Evolutionary conservation across 2,329 filamentous ascomycete genomes (phyloP), one percentile per base, ranked within the genome.

Genomic region (Mycosphaerella sp.): DNA sequence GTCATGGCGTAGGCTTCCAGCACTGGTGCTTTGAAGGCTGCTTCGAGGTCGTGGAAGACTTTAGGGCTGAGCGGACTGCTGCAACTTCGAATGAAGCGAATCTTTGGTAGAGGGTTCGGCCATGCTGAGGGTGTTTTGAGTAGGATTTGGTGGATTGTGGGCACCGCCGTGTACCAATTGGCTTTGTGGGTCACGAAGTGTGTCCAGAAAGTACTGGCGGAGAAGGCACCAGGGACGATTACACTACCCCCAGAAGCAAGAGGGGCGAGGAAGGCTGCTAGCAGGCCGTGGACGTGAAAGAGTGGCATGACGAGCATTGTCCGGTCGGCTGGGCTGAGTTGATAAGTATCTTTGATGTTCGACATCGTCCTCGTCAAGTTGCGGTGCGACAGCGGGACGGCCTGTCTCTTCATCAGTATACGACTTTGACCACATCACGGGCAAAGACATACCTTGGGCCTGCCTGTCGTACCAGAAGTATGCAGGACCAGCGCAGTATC

Each of bases 1-100:
- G 89, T 94, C 89, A 95, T 95, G 59, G 89, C 89, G 64, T 94
- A 94, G 8, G 89, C 89, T 72, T 94, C 89, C 14, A 95, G 77
- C 0, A 95, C 89, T 0, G 89, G 88, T 0, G 89, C 87, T 44
- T 81, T 76, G 67, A 89, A 87, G 0, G 81, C 78, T 61, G 81
- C 77, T 65, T 94, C 88, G 4, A 95, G 79, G 62, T 88, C 84
- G 56, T 87, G 78, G 72, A 93, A 90, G 44, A 82, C 82, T 56
- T 88, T 89, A 0, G 89, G 89, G 2, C 86, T 87, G 12, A 95
- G 76, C 0, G 88, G 87, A 16, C 86, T 89, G 9, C 87, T 91
- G 73, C 89, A 94, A 12, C 87, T 93, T 59, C 89, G 81, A 64
- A 95, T 90, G 71, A 94, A 94, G 59, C 89, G 82, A 64, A 95